Evolutionary conservation across 2,329 filamentous ascomycete species (phyloP).

Genomic region (Uncinocarpus reesii): DNA sequence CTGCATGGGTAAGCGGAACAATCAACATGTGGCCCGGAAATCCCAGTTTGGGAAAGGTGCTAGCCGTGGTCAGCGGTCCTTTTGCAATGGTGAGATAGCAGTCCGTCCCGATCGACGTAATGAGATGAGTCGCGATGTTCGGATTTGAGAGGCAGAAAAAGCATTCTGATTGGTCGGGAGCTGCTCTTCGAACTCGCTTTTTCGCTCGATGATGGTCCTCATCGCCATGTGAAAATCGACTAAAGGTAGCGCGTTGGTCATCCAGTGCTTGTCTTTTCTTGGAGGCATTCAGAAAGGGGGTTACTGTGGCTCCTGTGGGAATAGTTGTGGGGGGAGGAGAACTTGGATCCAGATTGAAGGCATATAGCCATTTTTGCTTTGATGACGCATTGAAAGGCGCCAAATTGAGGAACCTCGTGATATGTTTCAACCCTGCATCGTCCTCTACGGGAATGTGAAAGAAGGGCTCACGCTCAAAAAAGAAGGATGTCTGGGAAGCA

Average conservation of each 20-base stretch:
- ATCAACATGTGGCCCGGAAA: conserved; percentile 86
- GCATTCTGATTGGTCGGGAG: conserved; percentile 62
- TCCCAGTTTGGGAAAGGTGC: conserved; percentile 60
- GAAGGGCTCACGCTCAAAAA: conserved; percentile 89
- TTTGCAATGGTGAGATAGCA: conserved; percentile 86
- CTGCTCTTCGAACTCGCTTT: conserved; percentile 40
- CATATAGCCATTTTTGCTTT: conserved; percentile 57
- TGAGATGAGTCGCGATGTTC: conserved; percentile 72
- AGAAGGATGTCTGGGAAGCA: conserved; percentile 57
- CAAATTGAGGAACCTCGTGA: conserved; percentile 86
- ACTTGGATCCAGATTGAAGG: conserved; percentile 57
- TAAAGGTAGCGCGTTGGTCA: conserved; percentile 29
- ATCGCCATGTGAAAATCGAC: conserved; percentile 32
- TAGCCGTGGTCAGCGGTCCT: conserved; percentile 64
- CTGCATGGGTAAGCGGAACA: conserved; percentile 72
- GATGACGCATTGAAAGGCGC: conserved; percentile 63
- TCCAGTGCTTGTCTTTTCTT: conserved; percentile 49
- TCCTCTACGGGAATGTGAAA: conserved; percentile 52
- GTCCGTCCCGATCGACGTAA: conserved; percentile 78
- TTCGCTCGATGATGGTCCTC: conserved; percentile 28
- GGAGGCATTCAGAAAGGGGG: conserved; percentile 47
- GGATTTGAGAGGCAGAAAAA: conserved; percentile 94
- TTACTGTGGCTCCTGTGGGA: conserved; percentile 62
- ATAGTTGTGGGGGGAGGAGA: conserved; percentile 51
- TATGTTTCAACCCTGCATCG: conserved; percentile 44